Evolutionary conservation across 2,329 filamentous ascomycete genomes (phyloP).

Genomic region (Orbilia quercus): DNA sequence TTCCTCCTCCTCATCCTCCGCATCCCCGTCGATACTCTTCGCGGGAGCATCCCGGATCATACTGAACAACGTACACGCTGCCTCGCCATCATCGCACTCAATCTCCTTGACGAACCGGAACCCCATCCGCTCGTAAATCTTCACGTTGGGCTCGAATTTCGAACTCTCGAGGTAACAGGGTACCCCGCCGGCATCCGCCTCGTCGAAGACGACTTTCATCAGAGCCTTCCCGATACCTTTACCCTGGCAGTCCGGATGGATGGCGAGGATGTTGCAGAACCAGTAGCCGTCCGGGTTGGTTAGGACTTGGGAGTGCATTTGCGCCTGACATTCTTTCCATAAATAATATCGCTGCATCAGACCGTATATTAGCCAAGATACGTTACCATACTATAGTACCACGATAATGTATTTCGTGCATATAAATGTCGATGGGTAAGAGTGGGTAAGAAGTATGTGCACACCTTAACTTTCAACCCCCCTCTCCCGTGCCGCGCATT

Average conservation of each 20-base stretch:
- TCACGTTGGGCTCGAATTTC: conserved; percentile 74
- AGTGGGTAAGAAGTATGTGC: conserved; percentile 29
- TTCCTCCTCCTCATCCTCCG: conserved; percentile 10
- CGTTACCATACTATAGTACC: no score
- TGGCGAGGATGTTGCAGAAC: conserved; percentile 80
- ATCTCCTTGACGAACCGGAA: conserved; percentile 75
- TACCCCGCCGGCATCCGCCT: conserved; percentile 73
- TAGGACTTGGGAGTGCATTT: conserved; percentile 73
- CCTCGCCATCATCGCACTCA: conserved; percentile 73
- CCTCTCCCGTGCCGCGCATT: conserved; percentile 76
- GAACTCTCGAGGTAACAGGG: conserved; percentile 78
- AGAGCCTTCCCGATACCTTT: conserved; percentile 74
- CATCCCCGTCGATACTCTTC: conserved; percentile 38
- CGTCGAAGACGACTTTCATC: conserved; percentile 72
- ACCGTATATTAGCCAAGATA: no score
- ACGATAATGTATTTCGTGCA: no score
- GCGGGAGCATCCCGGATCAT: conserved; percentile 65
- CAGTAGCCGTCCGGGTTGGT: conserved; percentile 75
- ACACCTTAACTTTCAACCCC: conserved; percentile 72
- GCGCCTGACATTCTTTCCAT: conserved; percentile 75
- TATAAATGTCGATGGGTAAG: no score
- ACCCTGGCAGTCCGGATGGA: conserved; percentile 73
- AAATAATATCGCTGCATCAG: conserved; percentile 73
- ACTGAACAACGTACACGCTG: conserved; percentile 68
- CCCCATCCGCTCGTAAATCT: conserved; percentile 77